Evolutionary conservation across 2,329 filamentous ascomycete species (phyloP), one percentile per base, ranked within the genome.

Genomic region (Zasmidium angulare): DNA sequence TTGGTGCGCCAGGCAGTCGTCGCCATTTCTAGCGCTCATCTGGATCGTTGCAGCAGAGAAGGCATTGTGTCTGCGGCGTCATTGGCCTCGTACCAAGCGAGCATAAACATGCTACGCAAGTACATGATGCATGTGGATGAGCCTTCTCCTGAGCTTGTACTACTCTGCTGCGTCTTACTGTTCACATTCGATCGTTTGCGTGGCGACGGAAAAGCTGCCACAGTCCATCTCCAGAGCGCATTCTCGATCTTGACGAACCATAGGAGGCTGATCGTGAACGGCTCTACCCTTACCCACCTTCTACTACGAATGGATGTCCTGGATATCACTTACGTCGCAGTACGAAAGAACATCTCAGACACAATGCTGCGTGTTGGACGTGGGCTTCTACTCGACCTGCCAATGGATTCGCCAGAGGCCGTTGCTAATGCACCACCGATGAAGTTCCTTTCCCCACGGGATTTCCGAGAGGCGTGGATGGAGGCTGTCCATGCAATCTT

Each of bases 151-250:
- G 53, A 47, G 21, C 23, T 55, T 17, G 53, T 55, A 3, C 53
- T 55, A 1, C 23, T 55, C 22, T 55, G 53, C 43, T 55, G 53
- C 17, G 31, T 55, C 12, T 12, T 55, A 21, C 29, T 55, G 11
- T 49, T 26, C 53, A 55, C 43, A 19, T 48, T 55, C 22, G 53
- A 55, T 19, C 22, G 46, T 14, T 24, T 55, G 19, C 53, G 46
- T 7, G 17, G 29, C 10, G 23, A 49, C 24, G 14, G 3, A 3
- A 10, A 12, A 19, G 53, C 53, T 11, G 53, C 53, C 21, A 23
- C 20, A 1, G 24, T 55, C 7, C 53, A 49, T 23, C 17, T 55
- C 1, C 10, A 22, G 20, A 29, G 23, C 20, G 43, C 43, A 3
- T 11, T 55, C 20, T 26, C 43, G 17, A 48, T 55, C 9, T 23